Evolutionary conservation across 768 basidiomycete genomes (phyloP).

Genomic region (Amanita muscaria): DNA sequence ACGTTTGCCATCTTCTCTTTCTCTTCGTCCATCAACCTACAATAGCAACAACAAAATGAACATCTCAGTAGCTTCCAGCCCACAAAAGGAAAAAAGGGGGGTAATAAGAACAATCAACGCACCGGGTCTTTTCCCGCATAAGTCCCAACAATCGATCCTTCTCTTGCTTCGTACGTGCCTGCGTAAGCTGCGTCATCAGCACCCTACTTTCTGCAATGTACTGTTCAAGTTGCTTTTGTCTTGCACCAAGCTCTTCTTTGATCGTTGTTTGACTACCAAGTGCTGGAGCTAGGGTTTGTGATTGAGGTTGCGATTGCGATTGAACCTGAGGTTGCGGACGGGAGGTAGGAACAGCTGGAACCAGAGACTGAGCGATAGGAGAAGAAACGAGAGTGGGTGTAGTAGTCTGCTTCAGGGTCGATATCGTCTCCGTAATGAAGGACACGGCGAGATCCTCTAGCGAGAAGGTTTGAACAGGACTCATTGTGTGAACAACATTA

Average conservation of each 20-base stretch:
- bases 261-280: slow-evolving; percentile 6
- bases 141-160: slow-evolving; percentile 35
- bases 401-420: slow-evolving; percentile 27
- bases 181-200: slow-evolving; percentile 38
- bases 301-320: neutral
- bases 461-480: slow-evolving; percentile 20
- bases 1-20: slow-evolving; percentile 5
- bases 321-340: neutral
- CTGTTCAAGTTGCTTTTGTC: slow-evolving; percentile 38
- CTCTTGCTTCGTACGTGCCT: slow-evolving; percentile 41
- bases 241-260: slow-evolving; percentile 33
- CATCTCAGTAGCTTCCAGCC: slow-evolving; percentile 13
- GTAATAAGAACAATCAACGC: slow-evolving; percentile 24
- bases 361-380: too few relatives aligned
- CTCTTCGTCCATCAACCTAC: slow-evolving; percentile 29
- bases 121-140: slow-evolving; percentile 47
- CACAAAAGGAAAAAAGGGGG: slow-evolving; percentile 4
- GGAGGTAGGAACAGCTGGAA: neutral
- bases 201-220: slow-evolving; percentile 45
- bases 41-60: slow-evolving; percentile 6
- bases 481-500: slow-evolving; percentile 3
- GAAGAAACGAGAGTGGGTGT: slow-evolving; percentile 5
- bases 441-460: slow-evolving; percentile 48
- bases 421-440: slow-evolving; percentile 50
- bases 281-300: too few relatives aligned